phyloP scores from a whole-genome alignment of 2,329 filamentous ascomycete genomes.

The Chrysoporthe austroafricana region DNA sequence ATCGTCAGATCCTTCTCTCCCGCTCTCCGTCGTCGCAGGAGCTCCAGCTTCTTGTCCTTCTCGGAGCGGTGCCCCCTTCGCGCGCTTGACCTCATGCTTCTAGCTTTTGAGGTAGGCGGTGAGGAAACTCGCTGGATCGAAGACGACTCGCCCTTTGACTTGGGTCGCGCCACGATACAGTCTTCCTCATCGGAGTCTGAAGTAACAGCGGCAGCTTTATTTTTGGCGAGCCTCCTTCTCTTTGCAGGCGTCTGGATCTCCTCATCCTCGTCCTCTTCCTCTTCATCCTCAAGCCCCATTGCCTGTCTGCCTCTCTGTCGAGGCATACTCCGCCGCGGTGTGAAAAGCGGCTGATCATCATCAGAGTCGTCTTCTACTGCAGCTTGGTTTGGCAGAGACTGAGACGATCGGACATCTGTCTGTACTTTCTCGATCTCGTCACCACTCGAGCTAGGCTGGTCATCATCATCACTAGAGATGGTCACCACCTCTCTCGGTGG shows the following conservation, averaged over 20 bases:
- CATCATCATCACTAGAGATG: conserved; percentile 17
- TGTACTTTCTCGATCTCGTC: conserved; percentile 19
- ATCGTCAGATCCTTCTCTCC: conserved; percentile 44
- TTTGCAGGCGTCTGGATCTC: conserved; percentile 36
- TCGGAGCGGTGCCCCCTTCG: conserved; percentile 40
- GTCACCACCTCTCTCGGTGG: not conserved
- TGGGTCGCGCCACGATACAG: conserved; percentile 4
- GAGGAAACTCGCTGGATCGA: not conserved
- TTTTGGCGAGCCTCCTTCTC: conserved; percentile 33
- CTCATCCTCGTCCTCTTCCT: conserved; percentile 23
- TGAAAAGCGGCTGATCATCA: conserved; percentile 20
- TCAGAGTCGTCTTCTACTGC: conserved; percentile 25
- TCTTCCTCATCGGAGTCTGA: conserved; percentile 8
- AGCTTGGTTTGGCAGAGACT: conserved; percentile 24
- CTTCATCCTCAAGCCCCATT: conserved; percentile 10
- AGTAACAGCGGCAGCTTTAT: conserved; percentile 14
- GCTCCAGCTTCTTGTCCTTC: conserved; percentile 46
- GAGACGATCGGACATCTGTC: conserved; percentile 23
- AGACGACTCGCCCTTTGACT: conserved; percentile 2
- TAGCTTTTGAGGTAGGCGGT: conserved; percentile 15
- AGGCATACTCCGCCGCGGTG: conserved; percentile 23
- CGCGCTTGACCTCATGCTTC: conserved; percentile 22
- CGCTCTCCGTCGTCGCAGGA: conserved; percentile 43
- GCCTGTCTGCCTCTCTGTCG: conserved; percentile 9
- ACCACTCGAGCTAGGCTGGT: conserved; percentile 21